Base-by-base conservation (phyloP, 192 early-diverging fungal genomes). In the Dissophora ornata region DNA sequence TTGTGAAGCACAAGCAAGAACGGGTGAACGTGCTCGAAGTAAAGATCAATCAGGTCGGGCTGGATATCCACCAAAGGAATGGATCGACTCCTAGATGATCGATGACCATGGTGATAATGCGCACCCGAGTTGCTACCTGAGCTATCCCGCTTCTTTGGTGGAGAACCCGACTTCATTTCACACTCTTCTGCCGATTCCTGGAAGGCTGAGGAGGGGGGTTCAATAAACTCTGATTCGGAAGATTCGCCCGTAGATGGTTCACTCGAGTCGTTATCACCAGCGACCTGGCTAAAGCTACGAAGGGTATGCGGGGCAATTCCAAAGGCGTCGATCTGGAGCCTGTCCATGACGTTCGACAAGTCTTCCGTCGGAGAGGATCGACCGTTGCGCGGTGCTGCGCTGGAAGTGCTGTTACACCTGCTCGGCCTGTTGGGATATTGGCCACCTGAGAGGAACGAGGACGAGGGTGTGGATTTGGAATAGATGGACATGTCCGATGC, bases 11-110 rank as follows among this genome's bases (percentile, higher is more conserved):
- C 79, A 7, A 86, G 86, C 18, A 81, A 51, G 52, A 82, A 87
- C 1, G 80, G 83, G 40, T 88, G 87, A 10, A 88, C 80, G 63
- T 87, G 70, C 41, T 83, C 50, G 62, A 88, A 88, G 51, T 88
- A 88, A 7, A 77, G 54, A 36, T 84, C 75, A 30, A 85, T 69
- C 36, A 82, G 52, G 36, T 82, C 59, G 2, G 55, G 73, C n/a
- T 67, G 64, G 30, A 77, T 57, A 67, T 77, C 73, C 13, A 77
- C 59, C 46, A 67, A 26, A 24, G 73, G 73, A 21, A 57, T 36
- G 50, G 73, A 77, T 28, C 65, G 63, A 29, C 58, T 50, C 30
- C 73, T 61, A 3, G 73, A 67, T 12, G 73, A 57, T 22, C 65
- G 57, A 41, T 56, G 52, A 19, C 26, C 29, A 15, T 54, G 32